Percentiles rank a stretch among this genome's conserved stretches.
phyloP scores from a whole-genome alignment of 1,284 basidiomycete species.

The Pseudozyma sp. region DNA sequence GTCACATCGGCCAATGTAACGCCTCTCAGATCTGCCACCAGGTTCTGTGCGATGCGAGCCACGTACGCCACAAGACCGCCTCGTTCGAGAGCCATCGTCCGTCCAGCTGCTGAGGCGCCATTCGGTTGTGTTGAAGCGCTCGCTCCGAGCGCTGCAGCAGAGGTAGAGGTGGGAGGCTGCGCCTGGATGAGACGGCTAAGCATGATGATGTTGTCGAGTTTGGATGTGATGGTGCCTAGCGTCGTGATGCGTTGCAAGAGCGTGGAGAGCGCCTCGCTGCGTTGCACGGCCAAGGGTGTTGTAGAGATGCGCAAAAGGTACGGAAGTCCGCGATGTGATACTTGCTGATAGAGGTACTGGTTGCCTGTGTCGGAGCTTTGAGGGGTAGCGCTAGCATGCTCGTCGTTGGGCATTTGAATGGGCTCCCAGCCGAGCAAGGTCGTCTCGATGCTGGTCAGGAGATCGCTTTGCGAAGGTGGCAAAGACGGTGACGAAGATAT shows the following conservation, averaged over 20 bases:
- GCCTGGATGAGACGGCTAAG: slow-evolving; percentile 21
- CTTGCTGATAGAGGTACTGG: slow-evolving; percentile 38
- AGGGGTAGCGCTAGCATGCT: neutral
- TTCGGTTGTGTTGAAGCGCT: neutral
- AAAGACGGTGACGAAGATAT: neutral
- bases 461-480: slow-evolving; percentile 12
- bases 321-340: slow-evolving; percentile 42
- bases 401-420: slow-evolving; percentile 4
- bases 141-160: neutral
- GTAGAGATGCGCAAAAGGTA: slow-evolving; percentile 41
- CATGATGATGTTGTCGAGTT: slow-evolving; percentile 36
- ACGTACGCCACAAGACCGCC: neutral
- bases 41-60: neutral
- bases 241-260: slow-evolving; percentile 31
- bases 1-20: slow-evolving; percentile 33
- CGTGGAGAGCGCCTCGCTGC: slow-evolving; percentile 30
- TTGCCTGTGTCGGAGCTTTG: neutral
- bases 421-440: slow-evolving; percentile 42
- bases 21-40: neutral
- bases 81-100: slow-evolving; percentile 10
- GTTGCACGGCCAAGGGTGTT: slow-evolving; percentile 20
- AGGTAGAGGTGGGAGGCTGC: neutral
- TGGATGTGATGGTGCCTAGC: slow-evolving; percentile 25
- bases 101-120: slow-evolving; percentile 1
- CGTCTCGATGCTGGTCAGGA: slow-evolving; percentile 26